Base-by-base conservation (phyloP, 805 yeast species). In the Groenewaldozyma tartarivorans region DNA sequence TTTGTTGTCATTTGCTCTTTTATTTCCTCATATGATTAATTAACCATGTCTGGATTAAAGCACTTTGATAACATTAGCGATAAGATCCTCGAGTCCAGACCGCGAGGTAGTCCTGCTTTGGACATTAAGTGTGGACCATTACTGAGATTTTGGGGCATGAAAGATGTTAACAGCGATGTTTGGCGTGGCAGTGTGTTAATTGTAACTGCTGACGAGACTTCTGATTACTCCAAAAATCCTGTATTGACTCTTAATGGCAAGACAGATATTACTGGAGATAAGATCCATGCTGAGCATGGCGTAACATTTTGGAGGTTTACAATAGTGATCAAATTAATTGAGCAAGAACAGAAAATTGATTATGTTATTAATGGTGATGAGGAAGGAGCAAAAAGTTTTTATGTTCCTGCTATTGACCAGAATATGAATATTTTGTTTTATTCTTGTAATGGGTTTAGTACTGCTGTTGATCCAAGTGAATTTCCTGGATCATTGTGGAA, bases 381-480 rank as follows among this genome's bases (percentile, higher is more conserved):
- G 40, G 56, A 58, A 45, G 57, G 60, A n/a, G 63, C 69, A 31
- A 82, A 69, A 56, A 72, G 76, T 47, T 87, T 88, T 54, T 83
- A 61, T 56, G 53, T 88, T 2, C 96, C 96, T 0, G 64, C 81
- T 0, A 47, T 52, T 1, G 53, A 62, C 2, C 77, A 78, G 55
- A 71, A 87, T 20, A 85, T 86, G 85, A 88, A 87, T 57, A 71
- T 80, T 4, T 71, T 87, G 61, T 80, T 90, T 17, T 81, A 74
- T 59, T 84, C 95, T 1, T 88, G 96, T 63, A 88, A 88, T 56
- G 96, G 96, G 7, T 90, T 87, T 58, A 82, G 95, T 1, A 57
- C 83, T 38, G 72, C 71, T 3, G 80, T 84, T 1, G 81, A 79
- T 41, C 78, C 95, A 1, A 53, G 64, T 0, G 59, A 60, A 4